phyloP scores from a whole-genome alignment of 371 early-diverging fungal species.

The Mortierella polycephala region DNA sequence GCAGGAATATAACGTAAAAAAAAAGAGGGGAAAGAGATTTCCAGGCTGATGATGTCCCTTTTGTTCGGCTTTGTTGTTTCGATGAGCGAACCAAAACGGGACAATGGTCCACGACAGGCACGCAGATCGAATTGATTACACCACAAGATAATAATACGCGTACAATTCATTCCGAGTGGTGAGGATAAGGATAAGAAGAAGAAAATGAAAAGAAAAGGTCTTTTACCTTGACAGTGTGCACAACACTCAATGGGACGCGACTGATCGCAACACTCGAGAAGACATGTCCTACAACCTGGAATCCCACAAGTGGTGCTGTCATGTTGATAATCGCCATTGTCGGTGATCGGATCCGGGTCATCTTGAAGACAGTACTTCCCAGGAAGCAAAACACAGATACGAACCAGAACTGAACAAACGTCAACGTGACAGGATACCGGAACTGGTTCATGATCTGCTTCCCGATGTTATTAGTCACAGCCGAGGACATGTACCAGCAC shows the following conservation, averaged over 20 bases:
- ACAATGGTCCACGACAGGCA: too few species aligned
- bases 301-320: constrained; percentile 76
- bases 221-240: constrained; percentile 90
- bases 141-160: too few species aligned
- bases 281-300: constrained; percentile 86
- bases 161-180: too few species aligned
- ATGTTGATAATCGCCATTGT: constrained; percentile 65
- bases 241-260: constrained; percentile 82
- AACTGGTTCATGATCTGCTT: constrained; percentile 81
- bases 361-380: constrained; percentile 55
- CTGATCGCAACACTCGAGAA: constrained; percentile 82
- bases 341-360: constrained; percentile 63
- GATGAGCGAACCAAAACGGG: too few species aligned
- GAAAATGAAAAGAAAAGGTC: background rate
- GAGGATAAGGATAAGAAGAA: background rate
- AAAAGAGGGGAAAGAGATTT: too few species aligned
- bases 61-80: too few species aligned
- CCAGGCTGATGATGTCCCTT: too few species aligned
- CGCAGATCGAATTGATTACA: too few species aligned
- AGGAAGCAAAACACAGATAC: constrained; percentile 70
- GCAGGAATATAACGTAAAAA: too few species aligned
- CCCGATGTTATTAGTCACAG: constrained; percentile 85
- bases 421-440: constrained; percentile 82
- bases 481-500: constrained; percentile 83
- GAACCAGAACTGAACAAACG: constrained; percentile 81